Percentiles rank a stretch among this genome's conserved stretches.
Evolutionary conservation across 768 basidiomycete species (phyloP).

Genomic region (Basidioascus undulatus): DNA sequence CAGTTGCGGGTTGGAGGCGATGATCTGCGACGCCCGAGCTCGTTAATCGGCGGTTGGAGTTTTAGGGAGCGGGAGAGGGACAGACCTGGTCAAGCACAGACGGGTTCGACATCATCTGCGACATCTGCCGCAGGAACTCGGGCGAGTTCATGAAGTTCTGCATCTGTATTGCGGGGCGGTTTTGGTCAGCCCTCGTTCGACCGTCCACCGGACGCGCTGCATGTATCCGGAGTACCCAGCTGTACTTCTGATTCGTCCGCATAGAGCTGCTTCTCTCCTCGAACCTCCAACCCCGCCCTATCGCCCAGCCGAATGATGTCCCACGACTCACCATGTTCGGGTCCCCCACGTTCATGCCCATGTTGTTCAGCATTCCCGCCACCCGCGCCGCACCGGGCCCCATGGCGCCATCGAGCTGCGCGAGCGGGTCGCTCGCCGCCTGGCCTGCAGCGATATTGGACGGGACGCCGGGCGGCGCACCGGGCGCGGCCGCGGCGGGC

Average conservation of each 20-base stretch:
- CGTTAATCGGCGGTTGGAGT: neutral
- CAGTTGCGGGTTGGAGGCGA: constrained; percentile 56
- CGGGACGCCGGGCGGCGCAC: constrained; percentile 18
- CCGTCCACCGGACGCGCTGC: too few species aligned
- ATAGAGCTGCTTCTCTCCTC: too few species aligned
- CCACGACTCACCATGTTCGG: constrained; percentile 57
- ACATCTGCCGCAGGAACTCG: constrained; percentile 71
- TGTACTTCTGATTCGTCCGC: too few species aligned
- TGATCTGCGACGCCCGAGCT: constrained; percentile 21
- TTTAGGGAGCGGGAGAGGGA: neutral
- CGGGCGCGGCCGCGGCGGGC: constrained; percentile 17
- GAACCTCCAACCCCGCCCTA: too few species aligned
- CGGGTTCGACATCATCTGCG: constrained; percentile 60
- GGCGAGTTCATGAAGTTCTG: constrained; percentile 67
- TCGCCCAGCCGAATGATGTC: too few species aligned
- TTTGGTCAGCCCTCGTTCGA: neutral
- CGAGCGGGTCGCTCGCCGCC: constrained; percentile 60
- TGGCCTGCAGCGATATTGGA: constrained; percentile 46
- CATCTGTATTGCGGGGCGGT: constrained; percentile 25
- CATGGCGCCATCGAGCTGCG: constrained; percentile 47
- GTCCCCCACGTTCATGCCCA: constrained; percentile 77
- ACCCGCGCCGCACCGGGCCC: constrained; percentile 38
- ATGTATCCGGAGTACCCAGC: too few species aligned
- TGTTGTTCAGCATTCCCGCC: constrained; percentile 19
- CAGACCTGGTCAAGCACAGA: constrained; percentile 48